A percentile compares a stretch with the other conserved stretches of the same genome.
Evolutionary conservation across 495 filamentous ascomycete genomes (phyloP).

Genomic region (Podospora pseudocomata): DNA sequence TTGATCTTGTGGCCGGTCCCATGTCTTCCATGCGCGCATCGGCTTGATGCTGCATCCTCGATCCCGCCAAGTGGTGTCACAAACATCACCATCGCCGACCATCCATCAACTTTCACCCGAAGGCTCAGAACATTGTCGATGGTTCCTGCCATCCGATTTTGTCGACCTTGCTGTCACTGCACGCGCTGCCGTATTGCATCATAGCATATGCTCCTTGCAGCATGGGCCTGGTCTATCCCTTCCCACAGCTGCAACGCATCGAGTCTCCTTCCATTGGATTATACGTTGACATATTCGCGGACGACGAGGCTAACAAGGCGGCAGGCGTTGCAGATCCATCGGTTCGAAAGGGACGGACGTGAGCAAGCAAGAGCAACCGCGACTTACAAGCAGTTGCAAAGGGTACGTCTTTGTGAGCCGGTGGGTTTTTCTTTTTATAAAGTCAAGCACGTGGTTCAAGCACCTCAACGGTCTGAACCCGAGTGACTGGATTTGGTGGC

Average conservation of each 20-base stretch:
- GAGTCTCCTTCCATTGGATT: background rate
- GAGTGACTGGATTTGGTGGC: background rate
- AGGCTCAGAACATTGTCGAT: background rate
- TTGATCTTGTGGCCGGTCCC: background rate
- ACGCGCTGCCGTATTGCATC: background rate
- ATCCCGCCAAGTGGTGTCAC: constrained; percentile 10
- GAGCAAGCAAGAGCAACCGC: background rate
- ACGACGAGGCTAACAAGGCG: background rate
- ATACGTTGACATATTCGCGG: background rate
- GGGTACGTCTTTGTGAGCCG: background rate
- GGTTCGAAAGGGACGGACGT: background rate
- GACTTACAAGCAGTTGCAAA: background rate
- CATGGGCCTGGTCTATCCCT: background rate
- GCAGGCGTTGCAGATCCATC: background rate
- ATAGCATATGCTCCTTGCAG: background rate
- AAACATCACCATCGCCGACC: constrained; percentile 5
- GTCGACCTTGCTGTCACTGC: background rate
- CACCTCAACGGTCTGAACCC: background rate
- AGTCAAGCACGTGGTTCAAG: background rate
- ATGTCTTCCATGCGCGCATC: background rate
- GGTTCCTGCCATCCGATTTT: background rate
- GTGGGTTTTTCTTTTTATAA: background rate
- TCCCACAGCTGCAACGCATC: background rate
- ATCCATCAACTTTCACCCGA: background rate
- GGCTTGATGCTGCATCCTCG: constrained; percentile 1